Conservation (phyloP, 2,329 filamentous ascomycete genomes). For the Verticillium albo-atrum region DNA sequence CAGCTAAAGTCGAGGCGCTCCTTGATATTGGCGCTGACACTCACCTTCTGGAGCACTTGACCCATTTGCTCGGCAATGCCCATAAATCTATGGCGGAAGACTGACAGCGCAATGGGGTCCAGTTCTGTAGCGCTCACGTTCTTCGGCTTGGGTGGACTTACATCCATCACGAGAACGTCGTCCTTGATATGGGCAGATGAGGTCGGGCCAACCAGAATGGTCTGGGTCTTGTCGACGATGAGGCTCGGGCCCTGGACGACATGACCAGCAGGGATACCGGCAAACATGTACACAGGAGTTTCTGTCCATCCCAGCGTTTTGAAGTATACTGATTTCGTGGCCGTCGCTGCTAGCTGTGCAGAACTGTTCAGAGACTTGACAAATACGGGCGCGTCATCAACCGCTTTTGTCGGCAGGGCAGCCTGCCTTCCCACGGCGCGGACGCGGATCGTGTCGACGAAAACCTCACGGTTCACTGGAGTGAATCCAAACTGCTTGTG, state of each 20-base stretch:
- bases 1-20: constrained; percentile 80
- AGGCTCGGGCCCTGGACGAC: constrained; percentile 61
- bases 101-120: constrained; percentile 69
- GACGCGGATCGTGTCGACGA: constrained; percentile 38
- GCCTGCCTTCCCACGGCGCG: constrained; percentile 25
- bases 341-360: not conserved
- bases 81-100: constrained; percentile 81
- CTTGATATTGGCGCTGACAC: constrained; percentile 74
- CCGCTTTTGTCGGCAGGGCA: constrained; percentile 3
- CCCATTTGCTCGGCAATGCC: constrained; percentile 83
- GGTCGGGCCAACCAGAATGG: constrained; percentile 64
- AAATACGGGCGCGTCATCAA: too few relatives aligned
- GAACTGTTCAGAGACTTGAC: not conserved
- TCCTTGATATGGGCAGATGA: constrained; percentile 31
- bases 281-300: constrained; percentile 65
- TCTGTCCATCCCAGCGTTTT: constrained; percentile 25
- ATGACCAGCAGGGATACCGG: constrained; percentile 56
- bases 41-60: constrained; percentile 72
- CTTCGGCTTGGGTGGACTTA: constrained; percentile 6
- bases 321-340: constrained; percentile 13
- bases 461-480: constrained; percentile 27
- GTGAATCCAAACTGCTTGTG: constrained; percentile 37
- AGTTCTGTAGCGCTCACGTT: constrained; percentile 27
- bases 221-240: constrained; percentile 65
- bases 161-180: constrained; percentile 46